A percentile compares a stretch with the other conserved stretches of the same genome.
Conservation (phyloP, 345 rosid species). For the Euphorbia peplus region DNA sequence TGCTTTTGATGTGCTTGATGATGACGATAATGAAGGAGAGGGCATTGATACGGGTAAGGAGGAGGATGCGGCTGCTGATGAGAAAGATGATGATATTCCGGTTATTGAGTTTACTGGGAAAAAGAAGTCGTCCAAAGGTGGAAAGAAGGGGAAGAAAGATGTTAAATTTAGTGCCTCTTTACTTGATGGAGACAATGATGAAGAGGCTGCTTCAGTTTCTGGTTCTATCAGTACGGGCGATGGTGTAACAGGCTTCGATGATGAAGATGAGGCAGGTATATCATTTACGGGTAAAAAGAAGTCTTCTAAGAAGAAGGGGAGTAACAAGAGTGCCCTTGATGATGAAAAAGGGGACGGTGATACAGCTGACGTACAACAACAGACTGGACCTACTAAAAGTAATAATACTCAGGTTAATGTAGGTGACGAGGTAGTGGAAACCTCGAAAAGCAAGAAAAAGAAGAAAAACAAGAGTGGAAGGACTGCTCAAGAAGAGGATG, state of each 20-base stretch:
- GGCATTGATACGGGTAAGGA: conserved; percentile 27
- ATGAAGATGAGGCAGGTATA: conserved; percentile 30
- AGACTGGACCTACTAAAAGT: conserved; percentile 21
- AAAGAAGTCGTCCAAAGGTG: conserved; percentile 47
- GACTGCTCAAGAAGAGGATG: conserved; percentile 91
- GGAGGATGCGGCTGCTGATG: conserved; percentile 12
- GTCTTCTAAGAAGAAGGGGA: conserved; percentile 65
- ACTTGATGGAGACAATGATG: conserved; percentile 32
- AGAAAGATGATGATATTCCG: conserved; percentile 34
- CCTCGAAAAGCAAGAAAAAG: conserved; percentile 76
- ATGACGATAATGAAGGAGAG: conserved; percentile 31
- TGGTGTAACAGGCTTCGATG: no score
- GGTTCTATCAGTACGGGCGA: no score
- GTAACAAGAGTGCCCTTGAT: conserved; percentile 46
- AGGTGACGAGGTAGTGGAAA: conserved; percentile 51
- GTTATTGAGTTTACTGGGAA: conserved; percentile 43
- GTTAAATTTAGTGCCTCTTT: no score
- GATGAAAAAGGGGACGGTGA: conserved; percentile 35
- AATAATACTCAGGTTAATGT: conserved; percentile 31
- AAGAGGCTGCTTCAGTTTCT: no score
- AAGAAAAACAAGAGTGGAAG: conserved; percentile 80
- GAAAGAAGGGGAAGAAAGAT: no score
- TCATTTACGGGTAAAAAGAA: conserved; percentile 73
- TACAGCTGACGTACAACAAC: conserved; percentile 16
- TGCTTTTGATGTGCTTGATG: conserved; percentile 52